Evolutionary conservation across 1,284 basidiomycete genomes (phyloP), one percentile per base, ranked within the genome.

Genomic region (Macrocystidia cucumis): DNA sequence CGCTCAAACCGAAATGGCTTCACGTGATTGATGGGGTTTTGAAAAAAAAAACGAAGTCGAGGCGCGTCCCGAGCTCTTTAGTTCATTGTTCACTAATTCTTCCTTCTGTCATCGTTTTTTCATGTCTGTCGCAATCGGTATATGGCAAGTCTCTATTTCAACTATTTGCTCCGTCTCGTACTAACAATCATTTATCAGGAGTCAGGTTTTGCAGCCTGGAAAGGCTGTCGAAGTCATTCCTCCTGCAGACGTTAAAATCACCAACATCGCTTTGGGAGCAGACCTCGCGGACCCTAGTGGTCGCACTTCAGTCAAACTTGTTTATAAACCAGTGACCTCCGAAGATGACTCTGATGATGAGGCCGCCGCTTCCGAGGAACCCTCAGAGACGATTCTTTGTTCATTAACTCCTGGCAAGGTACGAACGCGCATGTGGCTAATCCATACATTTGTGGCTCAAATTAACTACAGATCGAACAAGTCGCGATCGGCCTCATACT

Each of bases 231-330:
- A 69, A 40, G 51, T 91, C 48, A 59, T 70, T 39, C 78, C 88
- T 36, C 69, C 73, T 42, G 69, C 70, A 28, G 87, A 91, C 60
- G 64, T 95, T 51, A 70, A 72, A 51, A 78, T 96, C 58, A 91
- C 88, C 55, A 91, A 91, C 59, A 78, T 84, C 37, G 76, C 89
- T 5, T 75, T 93, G 34, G 83, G 81, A 36, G 83, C 89, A 46
- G 69, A 75, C 46, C 67, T 93, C 41, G 63, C 57, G 24, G 78
- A 87, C 54, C 53, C 65, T 37, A 63, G 67, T 31, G 78, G 76
- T 23, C 72, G 91, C 44, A 83, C 88, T 8, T 77, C 83, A 38
- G 65, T 96, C 51, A 91, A 88, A 62, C 69, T 97, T 46, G 71
- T 72, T 33, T 88, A 89, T 37, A 60, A 55, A 35, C 52, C 47